A percentile compares a stretch with the other conserved stretches of the same genome.
Conservation (phyloP, 1,139 yeast genomes). For the Blastobotrys buckinghamii region DNA sequence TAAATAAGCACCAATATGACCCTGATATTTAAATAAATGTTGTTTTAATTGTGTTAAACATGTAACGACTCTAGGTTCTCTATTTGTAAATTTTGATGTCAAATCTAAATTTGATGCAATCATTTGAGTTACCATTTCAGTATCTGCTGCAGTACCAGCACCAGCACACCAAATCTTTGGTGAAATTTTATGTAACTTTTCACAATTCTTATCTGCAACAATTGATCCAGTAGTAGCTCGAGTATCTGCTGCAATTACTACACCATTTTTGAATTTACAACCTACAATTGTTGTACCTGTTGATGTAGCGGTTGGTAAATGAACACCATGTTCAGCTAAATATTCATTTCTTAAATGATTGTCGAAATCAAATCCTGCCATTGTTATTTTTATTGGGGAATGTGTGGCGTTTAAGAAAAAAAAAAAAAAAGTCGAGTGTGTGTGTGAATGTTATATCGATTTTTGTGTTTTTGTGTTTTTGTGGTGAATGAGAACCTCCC, state of each 20-base stretch:
- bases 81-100: conserved; percentile 73
- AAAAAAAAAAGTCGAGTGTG: too few species aligned
- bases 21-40: conserved; percentile 93
- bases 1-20: conserved; percentile 92
- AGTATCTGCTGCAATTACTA: conserved; percentile 96
- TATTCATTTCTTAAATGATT: conserved; percentile 82
- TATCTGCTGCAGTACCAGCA: conserved; percentile 99
- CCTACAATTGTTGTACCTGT: conserved; percentile 99
- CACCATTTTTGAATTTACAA: conserved; percentile 86
- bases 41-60: conserved; percentile 91
- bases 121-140: conserved; percentile 92
- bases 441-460: too few species aligned
- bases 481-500: too few species aligned
- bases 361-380: conserved; percentile 92
- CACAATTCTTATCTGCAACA: conserved; percentile 98
- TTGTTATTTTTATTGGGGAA: conserved; percentile 32
- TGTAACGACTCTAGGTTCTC: conserved; percentile 90
- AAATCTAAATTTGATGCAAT: conserved; percentile 86
- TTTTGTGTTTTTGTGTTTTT: too few species aligned
- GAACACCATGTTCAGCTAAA: conserved; percentile 65
- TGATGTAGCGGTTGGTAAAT: conserved; percentile 83
- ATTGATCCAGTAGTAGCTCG: conserved; percentile 95
- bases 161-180: conserved; percentile 99
- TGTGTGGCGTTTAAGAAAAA: too few species aligned
- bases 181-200: conserved; percentile 84